Evolutionary conservation across 1,139 yeast genomes (phyloP).

Genomic region (Geotrichum citri-aurantii): DNA sequence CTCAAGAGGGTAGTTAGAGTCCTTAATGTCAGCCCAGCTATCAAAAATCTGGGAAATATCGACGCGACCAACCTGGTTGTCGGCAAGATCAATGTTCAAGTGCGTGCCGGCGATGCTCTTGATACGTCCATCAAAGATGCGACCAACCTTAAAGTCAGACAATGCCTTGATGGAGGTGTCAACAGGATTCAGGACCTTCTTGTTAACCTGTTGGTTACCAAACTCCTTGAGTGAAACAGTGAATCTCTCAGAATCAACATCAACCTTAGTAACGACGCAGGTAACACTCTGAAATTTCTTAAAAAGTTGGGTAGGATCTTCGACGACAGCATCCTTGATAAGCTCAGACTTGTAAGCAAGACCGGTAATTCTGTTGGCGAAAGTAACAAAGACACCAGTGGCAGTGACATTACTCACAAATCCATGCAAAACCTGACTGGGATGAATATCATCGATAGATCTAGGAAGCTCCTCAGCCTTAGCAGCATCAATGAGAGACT

Average conservation of each 20-base stretch:
- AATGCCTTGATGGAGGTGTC: constrained; percentile 47
- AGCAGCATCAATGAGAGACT: constrained; percentile 63
- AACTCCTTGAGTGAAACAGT: constrained; percentile 17
- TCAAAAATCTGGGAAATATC: constrained; percentile 71
- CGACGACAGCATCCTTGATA: constrained; percentile 49
- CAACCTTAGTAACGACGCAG: constrained; percentile 36
- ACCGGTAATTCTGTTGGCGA: constrained; percentile 77
- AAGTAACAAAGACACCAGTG: constrained; percentile 76
- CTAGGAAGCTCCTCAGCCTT: constrained; percentile 51
- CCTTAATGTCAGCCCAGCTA: constrained; percentile 48
- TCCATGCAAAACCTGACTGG: constrained; percentile 47
- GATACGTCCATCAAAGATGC: constrained; percentile 53
- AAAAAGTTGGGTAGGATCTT: constrained; percentile 50
- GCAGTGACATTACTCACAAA: constrained; percentile 71
- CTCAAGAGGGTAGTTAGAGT: constrained; percentile 54
- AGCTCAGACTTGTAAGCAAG: constrained; percentile 75
- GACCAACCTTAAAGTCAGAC: constrained; percentile 57
- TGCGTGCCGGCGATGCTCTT: constrained; percentile 67
- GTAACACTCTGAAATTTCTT: constrained; percentile 59
- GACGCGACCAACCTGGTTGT: constrained; percentile 51
- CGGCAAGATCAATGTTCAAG: constrained; percentile 65
- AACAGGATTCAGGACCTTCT: constrained; percentile 50
- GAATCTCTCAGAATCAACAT: constrained; percentile 10
- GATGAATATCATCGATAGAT: constrained; percentile 47
- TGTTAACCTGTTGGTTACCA: constrained; percentile 21